Base-by-base conservation (phyloP, 1,284 basidiomycete species). In the Ceratobasidium theobromae region DNA sequence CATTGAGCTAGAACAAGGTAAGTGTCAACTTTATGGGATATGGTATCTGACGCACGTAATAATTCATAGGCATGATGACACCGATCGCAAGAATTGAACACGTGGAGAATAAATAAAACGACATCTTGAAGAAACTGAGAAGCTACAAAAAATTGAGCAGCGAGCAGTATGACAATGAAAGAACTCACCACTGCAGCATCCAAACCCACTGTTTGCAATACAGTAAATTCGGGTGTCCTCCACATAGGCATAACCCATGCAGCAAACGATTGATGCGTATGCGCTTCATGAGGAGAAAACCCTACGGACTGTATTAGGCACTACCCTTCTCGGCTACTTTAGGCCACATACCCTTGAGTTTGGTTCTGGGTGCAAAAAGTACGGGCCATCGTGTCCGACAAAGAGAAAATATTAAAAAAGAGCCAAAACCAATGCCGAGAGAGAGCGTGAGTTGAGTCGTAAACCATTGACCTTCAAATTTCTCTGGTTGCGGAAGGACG, bases 221-320 rank as follows among this genome's bases (percentile, higher is more conserved):
- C 88, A 2, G 92, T 91, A 72, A 91, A 93, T 74, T 98, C 96
- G 46, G 92, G 93, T 0, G 91, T 93, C 66, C 84, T 81, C 65
- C 98, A 82, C 0, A 95, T 98, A 0, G 96, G 96, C 70, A 94
- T 75, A 70, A 98, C 91, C 96, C 96, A 99, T 21, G 93, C 93
- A 77, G 98, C 94, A 77, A 96, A 91, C 0, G 88, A 86, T 67
- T 84, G 81, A 71, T 89, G 89, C 4, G 86, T 85, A 73, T 95
- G 91, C 0, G 89, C 89, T 76, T 94, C 91, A 72, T 93, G 90
- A 16, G 93, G 91, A 3, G 93, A 93, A 78, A 95, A 95, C 1
- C 87, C 91, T 91, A 72, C 6, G 8, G 32, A 12, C 1, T n/a
- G 12, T 28, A 16, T 38, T 8, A 38, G 8, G 35, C 35, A 38